These are phyloP conservation scores for Azolla pinnata DNA, from an alignment of 75 land plant species.

Conservation along the genomic window DNA sequence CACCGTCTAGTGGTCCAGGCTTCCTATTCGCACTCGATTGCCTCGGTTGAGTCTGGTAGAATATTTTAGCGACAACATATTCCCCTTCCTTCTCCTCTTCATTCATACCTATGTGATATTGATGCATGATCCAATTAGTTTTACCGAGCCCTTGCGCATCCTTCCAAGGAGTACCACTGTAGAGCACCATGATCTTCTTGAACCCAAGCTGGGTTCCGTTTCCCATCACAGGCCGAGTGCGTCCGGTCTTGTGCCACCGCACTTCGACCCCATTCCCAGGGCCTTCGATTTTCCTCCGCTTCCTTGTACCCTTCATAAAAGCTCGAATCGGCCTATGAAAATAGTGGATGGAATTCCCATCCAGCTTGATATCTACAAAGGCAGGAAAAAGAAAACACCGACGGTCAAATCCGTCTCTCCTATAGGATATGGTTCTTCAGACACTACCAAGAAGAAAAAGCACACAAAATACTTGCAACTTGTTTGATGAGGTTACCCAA, in stretches of 20 bases:
- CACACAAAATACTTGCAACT: too few relatives aligned
- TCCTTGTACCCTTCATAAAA: constrained; percentile 69
- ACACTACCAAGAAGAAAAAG: too few relatives aligned
- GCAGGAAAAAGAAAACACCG: too few relatives aligned
- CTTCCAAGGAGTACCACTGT: constrained; percentile 39
- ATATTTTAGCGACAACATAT: constrained; percentile 71
- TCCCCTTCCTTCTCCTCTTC: constrained; percentile 89
- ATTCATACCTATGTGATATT: constrained; percentile 74
- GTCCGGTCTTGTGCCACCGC: constrained; percentile 98
- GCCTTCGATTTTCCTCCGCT: constrained; percentile 51
- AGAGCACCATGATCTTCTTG: constrained; percentile 93
- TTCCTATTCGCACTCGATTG: too few relatives aligned
- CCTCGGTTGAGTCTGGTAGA: constrained; percentile 56
- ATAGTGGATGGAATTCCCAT: constrained; percentile 69
- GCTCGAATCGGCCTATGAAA: constrained; percentile 70
- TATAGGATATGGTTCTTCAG: too few relatives aligned
- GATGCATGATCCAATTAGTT: constrained; percentile 91
- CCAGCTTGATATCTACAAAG: too few relatives aligned
- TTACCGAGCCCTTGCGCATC: constrained; percentile 54
- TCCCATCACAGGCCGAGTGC: constrained; percentile 51
- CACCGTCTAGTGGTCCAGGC: too few relatives aligned
- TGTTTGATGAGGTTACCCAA: neutral
- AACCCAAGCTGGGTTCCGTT: constrained; percentile 67
- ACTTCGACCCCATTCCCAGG: constrained; percentile 18
- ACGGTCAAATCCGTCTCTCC: too few relatives aligned